Percentiles rank a stretch among this genome's conserved stretches.
Conservation (phyloP, 2,329 filamentous ascomycete species). For the Periconia sp. region DNA sequence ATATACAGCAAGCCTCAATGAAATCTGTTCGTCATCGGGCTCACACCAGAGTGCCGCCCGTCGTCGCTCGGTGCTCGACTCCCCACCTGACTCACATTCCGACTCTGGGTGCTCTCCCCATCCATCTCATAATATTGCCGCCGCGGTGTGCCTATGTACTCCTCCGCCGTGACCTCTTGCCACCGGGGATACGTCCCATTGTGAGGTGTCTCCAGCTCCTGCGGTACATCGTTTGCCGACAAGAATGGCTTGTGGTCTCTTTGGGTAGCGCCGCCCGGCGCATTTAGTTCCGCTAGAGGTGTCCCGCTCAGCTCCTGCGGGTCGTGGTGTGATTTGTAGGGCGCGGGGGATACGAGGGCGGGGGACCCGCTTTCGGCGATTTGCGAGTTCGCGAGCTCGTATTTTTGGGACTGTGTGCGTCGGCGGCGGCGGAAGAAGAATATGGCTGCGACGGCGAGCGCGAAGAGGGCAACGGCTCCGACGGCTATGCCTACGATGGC, state of each 20-base stretch:
- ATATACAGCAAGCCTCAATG: too few species aligned
- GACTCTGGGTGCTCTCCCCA: conserved; percentile 18
- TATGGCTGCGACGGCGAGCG: conserved; percentile 24
- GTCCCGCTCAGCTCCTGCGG: conserved; percentile 19
- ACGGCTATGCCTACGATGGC: conserved; percentile 43
- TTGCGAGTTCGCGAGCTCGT: conserved; percentile 22
- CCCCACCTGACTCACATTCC: conserved; percentile 19
- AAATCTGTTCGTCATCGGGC: background rate
- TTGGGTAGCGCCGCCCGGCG: conserved; percentile 6
- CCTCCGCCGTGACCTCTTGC: conserved; percentile 24
- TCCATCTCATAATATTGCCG: conserved; percentile 26
- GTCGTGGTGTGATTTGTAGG: conserved; percentile 4
- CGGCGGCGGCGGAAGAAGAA: conserved; percentile 30
- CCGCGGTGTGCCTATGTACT: conserved; percentile 11
- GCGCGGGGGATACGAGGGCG: background rate
- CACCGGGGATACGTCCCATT: conserved; percentile 25
- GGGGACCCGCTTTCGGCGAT: conserved; percentile 9
- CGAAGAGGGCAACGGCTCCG: conserved; percentile 23
- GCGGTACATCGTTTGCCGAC: conserved; percentile 15
- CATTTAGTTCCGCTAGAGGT: conserved; percentile 17
- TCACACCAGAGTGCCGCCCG: conserved; percentile 10
- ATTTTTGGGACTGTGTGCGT: conserved; percentile 5
- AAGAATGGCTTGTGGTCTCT: conserved; percentile 12
- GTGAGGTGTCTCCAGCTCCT: conserved; percentile 30
- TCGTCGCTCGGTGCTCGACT: conserved; percentile 28